phyloP scores from a whole-genome alignment of 371 early-diverging fungal species.

The Cokeromyces recurvatus region DNA sequence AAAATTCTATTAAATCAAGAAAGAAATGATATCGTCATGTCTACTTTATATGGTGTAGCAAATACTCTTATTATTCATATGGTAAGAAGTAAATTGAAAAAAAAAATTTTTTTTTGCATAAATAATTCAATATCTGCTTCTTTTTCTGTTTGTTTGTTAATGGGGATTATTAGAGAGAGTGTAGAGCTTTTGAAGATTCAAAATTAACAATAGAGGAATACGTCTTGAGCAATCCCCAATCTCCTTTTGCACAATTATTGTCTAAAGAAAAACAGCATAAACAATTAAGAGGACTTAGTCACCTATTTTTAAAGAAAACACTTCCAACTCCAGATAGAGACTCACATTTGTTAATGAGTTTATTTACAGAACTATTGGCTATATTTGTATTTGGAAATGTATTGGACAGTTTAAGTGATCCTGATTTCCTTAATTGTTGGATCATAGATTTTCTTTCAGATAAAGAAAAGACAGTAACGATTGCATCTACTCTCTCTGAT shows the following conservation, averaged over 20 bases:
- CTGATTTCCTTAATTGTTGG: slow-evolving; percentile 40
- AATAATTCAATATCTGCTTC: too few species aligned
- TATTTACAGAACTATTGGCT: slow-evolving; percentile 38
- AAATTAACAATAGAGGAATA: slow-evolving; percentile 31
- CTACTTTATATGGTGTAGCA: slow-evolving; percentile 42
- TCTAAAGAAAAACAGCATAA: slow-evolving; percentile 37
- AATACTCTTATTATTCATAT: slow-evolving; percentile 51
- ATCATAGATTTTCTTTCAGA: slow-evolving; percentile 34
- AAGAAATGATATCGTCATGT: slow-evolving; percentile 45
- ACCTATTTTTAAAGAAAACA: slow-evolving; percentile 28
- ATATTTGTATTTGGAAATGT: slow-evolving; percentile 33
- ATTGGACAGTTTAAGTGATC: slow-evolving; percentile 33
- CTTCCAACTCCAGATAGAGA: slow-evolving; percentile 28
- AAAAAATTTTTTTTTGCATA: background rate
- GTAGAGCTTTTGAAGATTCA: slow-evolving; percentile 38
- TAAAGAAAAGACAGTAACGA: slow-evolving; percentile 1
- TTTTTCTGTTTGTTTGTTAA: background rate
- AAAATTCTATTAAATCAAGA: slow-evolving; percentile 41
- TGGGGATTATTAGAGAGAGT: slow-evolving; percentile 41
- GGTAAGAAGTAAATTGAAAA: slow-evolving; percentile 18
- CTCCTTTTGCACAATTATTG: slow-evolving; percentile 45
- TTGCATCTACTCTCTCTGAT: slow-evolving; percentile 2
- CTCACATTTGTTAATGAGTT: slow-evolving; percentile 23
- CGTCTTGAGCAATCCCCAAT: slow-evolving; percentile 35
- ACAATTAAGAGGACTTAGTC: slow-evolving; percentile 30